These are phyloP conservation scores for Pyrenochaeta sp. DNA, from an alignment of 2,329 filamentous ascomycete genomes.

Conservation along the genomic window DNA sequence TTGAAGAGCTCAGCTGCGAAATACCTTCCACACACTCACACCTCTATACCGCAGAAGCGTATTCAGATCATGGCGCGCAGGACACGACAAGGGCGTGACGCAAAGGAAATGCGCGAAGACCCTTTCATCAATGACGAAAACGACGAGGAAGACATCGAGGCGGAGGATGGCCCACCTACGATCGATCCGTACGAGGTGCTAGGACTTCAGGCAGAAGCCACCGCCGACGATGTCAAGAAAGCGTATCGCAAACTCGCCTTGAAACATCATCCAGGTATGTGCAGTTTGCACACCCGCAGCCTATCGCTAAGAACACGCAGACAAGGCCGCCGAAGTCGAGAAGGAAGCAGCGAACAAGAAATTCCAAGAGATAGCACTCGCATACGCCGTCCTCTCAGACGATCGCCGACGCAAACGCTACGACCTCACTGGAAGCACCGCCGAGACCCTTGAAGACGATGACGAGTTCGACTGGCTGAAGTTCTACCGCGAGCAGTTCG, in stretches of 20 bases:
- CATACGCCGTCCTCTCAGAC: conserved; percentile 92
- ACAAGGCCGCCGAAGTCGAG: conserved; percentile 76
- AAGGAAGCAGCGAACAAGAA: conserved; percentile 77
- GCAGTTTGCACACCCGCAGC: conserved; percentile 15
- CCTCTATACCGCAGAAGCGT: conserved; percentile 5
- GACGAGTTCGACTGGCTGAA: conserved; percentile 86
- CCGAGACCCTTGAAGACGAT: conserved; percentile 77
- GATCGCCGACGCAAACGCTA: conserved; percentile 81
- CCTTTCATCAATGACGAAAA: conserved; percentile 57
- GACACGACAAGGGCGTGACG: conserved; percentile 1
- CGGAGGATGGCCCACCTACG: conserved; percentile 67
- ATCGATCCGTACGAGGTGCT: conserved; percentile 83
- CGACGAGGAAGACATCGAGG: conserved; percentile 31
- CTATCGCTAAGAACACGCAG: conserved; percentile 53
- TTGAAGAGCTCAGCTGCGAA: conserved; percentile 11
- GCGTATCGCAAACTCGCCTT: conserved; percentile 93
- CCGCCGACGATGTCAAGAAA: conserved; percentile 80
- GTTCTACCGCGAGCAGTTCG: conserved; percentile 87
- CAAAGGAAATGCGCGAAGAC: conserved; percentile 11
- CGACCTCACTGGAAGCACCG: conserved; percentile 88
- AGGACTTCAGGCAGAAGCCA: conserved; percentile 73
- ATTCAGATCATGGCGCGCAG: conserved; percentile 14
- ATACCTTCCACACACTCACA: conserved; percentile 11
- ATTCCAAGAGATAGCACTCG: conserved; percentile 92
- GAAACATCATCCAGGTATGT: conserved; percentile 75